Evolutionary conservation across 2,329 filamentous ascomycete species (phyloP), one percentile per base, ranked within the genome.

Genomic region (Verticillium nubilum): DNA sequence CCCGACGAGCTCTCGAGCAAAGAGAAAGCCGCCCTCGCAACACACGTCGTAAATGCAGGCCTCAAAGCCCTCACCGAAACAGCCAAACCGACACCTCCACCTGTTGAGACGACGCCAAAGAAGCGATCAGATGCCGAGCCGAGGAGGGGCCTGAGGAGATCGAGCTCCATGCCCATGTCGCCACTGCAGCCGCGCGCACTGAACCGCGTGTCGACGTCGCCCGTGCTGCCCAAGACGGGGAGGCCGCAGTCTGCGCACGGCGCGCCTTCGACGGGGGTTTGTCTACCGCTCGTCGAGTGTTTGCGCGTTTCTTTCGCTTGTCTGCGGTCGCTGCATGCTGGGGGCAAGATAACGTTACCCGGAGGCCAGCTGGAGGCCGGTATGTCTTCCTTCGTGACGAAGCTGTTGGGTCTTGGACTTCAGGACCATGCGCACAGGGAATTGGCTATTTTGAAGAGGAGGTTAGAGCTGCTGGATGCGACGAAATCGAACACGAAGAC

Each of bases 281-380:
- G 81, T 57, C 69, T 87, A 15, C 79, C 86, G 1, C 81, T 80
- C 0, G 86, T 87, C 13, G 89, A 92, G 73, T 92, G 90, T 67
- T 83, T 87, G 6, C 81, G 88, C 10, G 72, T 84, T 28, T 88
- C 87, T 1, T 91, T 93, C 67, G 75, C 81, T 6, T 86, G 84
- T 56, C 75, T 93, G 42, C 80, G 87, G 56, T 78, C 80, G 28
- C 67, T 86, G 26, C 83, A 89, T 56, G 76, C 81, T 27, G 74
- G 81, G 1, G 74, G 81, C 5, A 78, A 80, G 9, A 74, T 85
- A 10, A 74, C 80, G 10, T 75, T 87, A n/a, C 80, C 85, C 1
- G 80, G 83, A 52, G 74, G 90, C 42, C 89, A 93, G 68, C 72
- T 93, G 4, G 90, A 93, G 69, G 86, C 80, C 61, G 90, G 89